Evolutionary conservation across 1,139 yeast species (phyloP).

Genomic region (Blastobotrys apis): DNA sequence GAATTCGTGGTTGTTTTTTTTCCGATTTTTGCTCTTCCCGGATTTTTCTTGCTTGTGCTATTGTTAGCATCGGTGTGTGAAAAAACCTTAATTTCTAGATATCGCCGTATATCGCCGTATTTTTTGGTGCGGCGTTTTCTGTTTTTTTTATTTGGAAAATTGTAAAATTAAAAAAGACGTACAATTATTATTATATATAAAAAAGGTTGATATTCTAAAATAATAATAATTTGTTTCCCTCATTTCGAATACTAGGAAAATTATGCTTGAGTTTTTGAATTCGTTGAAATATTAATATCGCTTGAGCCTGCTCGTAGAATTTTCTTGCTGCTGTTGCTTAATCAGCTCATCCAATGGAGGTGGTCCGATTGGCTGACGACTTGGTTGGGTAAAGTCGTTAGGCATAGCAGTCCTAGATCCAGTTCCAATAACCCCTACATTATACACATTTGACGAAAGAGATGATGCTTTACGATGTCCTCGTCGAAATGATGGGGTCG

Average conservation of each 20-base stretch:
- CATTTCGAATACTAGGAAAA: too few relatives aligned
- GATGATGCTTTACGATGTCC: slow-evolving; percentile 32
- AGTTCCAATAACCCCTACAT: slow-evolving; percentile 19
- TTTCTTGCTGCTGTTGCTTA: slow-evolving; percentile 18
- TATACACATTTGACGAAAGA: slow-evolving; percentile 21
- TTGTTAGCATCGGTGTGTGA: too few relatives aligned
- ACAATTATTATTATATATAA: too few relatives aligned
- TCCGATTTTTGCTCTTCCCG: too few relatives aligned
- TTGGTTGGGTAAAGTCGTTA: slow-evolving; percentile 22
- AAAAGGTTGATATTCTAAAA: not conserved
- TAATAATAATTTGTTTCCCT: not conserved
- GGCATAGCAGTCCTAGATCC: slow-evolving; percentile 10
- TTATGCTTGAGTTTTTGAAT: too few relatives aligned
- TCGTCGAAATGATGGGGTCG: slow-evolving; percentile 19
- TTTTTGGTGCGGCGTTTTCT: too few relatives aligned
- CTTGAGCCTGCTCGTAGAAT: slow-evolving; percentile 20
- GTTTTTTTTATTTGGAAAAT: too few relatives aligned
- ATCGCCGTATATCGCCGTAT: too few relatives aligned
- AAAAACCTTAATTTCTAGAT: too few relatives aligned
- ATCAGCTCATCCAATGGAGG: slow-evolving; percentile 32
- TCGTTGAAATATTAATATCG: not conserved
- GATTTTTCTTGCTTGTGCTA: too few relatives aligned
- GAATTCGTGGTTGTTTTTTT: too few relatives aligned
- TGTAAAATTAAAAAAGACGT: not conserved
- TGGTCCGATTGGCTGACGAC: slow-evolving; percentile 34